A percentile compares a stretch with the other conserved stretches of the same genome.
Conservation (phyloP, 1,284 basidiomycete species). For the Athelia psychrophila region DNA sequence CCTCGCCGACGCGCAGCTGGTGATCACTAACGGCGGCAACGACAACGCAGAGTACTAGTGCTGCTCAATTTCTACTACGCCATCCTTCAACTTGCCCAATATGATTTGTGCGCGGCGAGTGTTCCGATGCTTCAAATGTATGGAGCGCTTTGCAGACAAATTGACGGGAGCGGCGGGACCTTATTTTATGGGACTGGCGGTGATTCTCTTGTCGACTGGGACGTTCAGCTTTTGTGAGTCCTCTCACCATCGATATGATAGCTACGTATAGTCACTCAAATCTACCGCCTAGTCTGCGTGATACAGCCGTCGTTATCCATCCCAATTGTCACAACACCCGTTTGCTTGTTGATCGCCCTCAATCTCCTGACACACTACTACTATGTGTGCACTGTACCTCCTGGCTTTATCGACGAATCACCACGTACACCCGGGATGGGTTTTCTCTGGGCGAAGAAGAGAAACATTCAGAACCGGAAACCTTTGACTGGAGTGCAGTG, state of each 20-base stretch:
- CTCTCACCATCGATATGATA: not conserved
- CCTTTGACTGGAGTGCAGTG: constrained; percentile 34
- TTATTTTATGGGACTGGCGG: constrained; percentile 80
- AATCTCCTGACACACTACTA: constrained; percentile 87
- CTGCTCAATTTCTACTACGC: too few relatives aligned
- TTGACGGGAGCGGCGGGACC: constrained; percentile 91
- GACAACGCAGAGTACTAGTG: too few relatives aligned
- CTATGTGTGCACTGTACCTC: constrained; percentile 74
- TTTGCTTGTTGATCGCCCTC: constrained; percentile 71
- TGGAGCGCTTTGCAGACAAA: constrained; percentile 78
- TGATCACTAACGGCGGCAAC: too few relatives aligned
- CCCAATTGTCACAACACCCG: constrained; percentile 55
- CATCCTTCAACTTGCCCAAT: not conserved
- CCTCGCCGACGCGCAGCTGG: too few relatives aligned
- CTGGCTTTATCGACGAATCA: constrained; percentile 67
- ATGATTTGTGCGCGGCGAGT: constrained; percentile 59
- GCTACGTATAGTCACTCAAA: constrained; percentile 3
- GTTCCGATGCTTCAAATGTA: constrained; percentile 81
- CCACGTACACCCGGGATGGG: constrained; percentile 36
- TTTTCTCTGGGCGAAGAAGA: constrained; percentile 53
- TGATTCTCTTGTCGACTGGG: constrained; percentile 67
- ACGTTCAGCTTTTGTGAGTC: constrained; percentile 80
- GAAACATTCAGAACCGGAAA: constrained; percentile 17
- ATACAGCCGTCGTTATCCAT: constrained; percentile 55
- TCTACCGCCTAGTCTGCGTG: constrained; percentile 59